Conservation (phyloP, 73 alveolate species). For the Paramecium bursaria region DNA sequence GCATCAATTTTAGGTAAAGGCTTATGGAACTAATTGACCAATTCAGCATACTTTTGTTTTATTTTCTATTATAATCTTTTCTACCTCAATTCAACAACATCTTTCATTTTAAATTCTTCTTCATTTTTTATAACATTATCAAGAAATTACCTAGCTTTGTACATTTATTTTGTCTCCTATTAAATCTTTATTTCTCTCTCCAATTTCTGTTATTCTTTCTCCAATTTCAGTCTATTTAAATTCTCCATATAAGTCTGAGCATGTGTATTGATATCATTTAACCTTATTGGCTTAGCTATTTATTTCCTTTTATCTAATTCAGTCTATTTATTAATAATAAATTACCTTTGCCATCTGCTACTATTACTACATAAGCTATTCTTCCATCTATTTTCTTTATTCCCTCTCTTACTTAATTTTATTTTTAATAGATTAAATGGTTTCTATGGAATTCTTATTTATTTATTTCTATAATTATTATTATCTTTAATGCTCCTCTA, state of each 20-base stretch:
- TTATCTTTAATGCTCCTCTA: not conserved
- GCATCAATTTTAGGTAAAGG: too few relatives aligned
- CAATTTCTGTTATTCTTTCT: slow-evolving; percentile 16
- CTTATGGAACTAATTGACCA: slow-evolving; percentile 38
- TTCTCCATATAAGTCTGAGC: slow-evolving; percentile 9
- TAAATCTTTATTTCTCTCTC: slow-evolving; percentile 12
- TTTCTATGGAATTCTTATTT: not conserved
- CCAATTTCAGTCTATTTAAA: not conserved
- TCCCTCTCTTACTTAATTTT: not conserved
- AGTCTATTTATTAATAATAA: not conserved
- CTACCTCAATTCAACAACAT: not conserved
- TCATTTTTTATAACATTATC: slow-evolving; percentile 15
- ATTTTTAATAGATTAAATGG: not conserved
- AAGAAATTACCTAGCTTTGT: slow-evolving; percentile 20
- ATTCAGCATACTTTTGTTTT: slow-evolving; percentile 38
- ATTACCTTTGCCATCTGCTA: slow-evolving; percentile 24
- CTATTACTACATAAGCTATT: not conserved
- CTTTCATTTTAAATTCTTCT: slow-evolving; percentile 13
- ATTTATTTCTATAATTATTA: not conserved
- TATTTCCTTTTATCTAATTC: slow-evolving; percentile 9
- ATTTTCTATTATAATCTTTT: not conserved
- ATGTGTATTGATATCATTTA: slow-evolving; percentile 44
- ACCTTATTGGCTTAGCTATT: slow-evolving; percentile 18
- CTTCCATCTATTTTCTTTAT: slow-evolving; percentile 1
- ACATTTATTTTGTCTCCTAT: slow-evolving; percentile 29